These are phyloP conservation scores for Kwoniella mangroviensis DNA, from an alignment of 768 basidiomycete genomes.

Conservation along the genomic window DNA sequence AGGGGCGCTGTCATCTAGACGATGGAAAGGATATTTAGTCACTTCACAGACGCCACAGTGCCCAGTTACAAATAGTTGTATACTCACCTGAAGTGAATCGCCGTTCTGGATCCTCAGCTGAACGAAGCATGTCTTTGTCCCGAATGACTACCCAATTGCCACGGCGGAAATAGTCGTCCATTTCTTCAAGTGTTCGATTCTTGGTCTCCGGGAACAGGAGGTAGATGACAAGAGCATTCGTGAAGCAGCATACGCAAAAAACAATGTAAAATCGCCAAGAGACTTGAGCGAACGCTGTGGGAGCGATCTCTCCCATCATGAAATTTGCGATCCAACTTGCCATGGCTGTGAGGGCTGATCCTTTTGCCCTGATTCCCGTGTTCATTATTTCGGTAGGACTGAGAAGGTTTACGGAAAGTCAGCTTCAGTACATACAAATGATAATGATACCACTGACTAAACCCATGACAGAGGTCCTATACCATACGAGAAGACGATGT, in stretches of 20 bases:
- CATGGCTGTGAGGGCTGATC: constrained; percentile 68
- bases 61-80: too few species aligned
- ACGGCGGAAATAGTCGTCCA: constrained; percentile 36
- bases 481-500: constrained; percentile 70
- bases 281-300: constrained; percentile 38
- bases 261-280: constrained; percentile 54
- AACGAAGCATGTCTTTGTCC: too few species aligned
- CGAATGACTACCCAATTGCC: constrained; percentile 32
- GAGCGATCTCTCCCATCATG: constrained; percentile 48
- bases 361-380: constrained; percentile 79
- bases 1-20: too few species aligned
- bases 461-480: constrained; percentile 64
- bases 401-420: constrained; percentile 4
- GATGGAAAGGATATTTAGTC: too few species aligned
- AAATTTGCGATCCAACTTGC: constrained; percentile 47
- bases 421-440: neutral
- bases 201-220: constrained; percentile 39
- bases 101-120: too few species aligned
- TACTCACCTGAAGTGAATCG: too few species aligned
- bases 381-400: constrained; percentile 76
- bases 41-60: too few species aligned
- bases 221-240: constrained; percentile 50
- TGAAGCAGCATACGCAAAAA: constrained; percentile 40
- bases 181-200: constrained; percentile 40
- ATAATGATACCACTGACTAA: constrained; percentile 30